Base-by-base conservation (phyloP, 352 stramenopile genomes). In the Phytophthora constricta region DNA sequence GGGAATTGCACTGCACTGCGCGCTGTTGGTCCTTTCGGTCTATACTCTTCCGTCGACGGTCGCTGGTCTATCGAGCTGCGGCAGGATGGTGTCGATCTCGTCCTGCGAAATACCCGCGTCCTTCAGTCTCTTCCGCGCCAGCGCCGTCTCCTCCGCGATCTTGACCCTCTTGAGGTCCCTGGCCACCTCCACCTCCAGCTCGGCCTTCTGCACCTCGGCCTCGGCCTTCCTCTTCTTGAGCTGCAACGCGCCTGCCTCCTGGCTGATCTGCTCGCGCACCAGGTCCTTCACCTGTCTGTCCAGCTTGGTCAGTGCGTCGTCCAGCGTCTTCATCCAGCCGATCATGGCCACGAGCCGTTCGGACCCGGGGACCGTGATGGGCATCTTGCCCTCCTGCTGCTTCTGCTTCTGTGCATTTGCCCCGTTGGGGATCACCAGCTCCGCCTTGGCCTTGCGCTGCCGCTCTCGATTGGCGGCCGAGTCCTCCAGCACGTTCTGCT, bases 151-250 rank as follows among this genome's bases (percentile, higher is more conserved):
- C 34, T 76, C 71, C 0, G 62, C 71, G 16, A 73, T 55, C 27
- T 68, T 72, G 17, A 76, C 56, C 49, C 71, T 52, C 43, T 79
- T 79, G 23, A 79, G 62, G 45, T 76, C 64, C 23, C 62, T 63
- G 11, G 62, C 68, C 25, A 72, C 63, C n/a, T 76, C 51, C 22
- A 76, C 55, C 27, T 68, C 67, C 13, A 74, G 55, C 54, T 74
- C 67, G 3, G 67, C 67, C 43, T 70, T 70, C n/a, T 74, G 67
- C 42, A 74, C 67, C 10, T 74, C 62, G 10, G 67, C 61, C 50
- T 74, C 62, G 1, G 67, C 67, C 62, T 71, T 74, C 54, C 67
- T 57, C 45, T 74, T 74, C 50, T 63, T 58, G 2, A 74, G 37
- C 16, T 70, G 25, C 27, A 74, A 49, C 8, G 23, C 42, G 7